Conservation (phyloP, 2,329 filamentous ascomycete genomes). For the Clarireedia homoeocarpa region DNA sequence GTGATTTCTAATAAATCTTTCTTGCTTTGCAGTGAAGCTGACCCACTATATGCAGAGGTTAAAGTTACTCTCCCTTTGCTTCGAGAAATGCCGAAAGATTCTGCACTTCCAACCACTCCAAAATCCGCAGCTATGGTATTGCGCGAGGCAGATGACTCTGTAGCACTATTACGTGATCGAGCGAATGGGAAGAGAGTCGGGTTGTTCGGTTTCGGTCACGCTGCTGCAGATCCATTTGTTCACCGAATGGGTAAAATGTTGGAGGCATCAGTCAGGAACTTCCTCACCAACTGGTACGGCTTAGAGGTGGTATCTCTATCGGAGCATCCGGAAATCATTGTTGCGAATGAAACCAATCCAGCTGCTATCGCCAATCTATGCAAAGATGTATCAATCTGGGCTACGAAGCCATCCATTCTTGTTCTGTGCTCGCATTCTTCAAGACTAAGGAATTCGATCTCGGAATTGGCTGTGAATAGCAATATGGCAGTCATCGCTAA, state of each 20-base stretch:
- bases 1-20: not conserved
- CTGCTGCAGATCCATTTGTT: conserved; percentile 18
- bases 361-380: conserved; percentile 15
- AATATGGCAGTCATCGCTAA: conserved; percentile 27
- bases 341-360: conserved; percentile 22
- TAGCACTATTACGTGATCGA: conserved; percentile 18
- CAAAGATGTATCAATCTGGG: conserved; percentile 5
- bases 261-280: conserved; percentile 23
- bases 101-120: conserved; percentile 12
- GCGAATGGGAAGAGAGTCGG: conserved; percentile 19
- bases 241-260: conserved; percentile 17
- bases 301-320: conserved; percentile 23
- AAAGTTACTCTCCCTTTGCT: conserved; percentile 27
- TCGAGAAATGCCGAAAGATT: conserved; percentile 21
- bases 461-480: conserved; percentile 10
- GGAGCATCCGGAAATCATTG: conserved; percentile 20
- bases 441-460: conserved; percentile 16
- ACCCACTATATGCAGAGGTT: conserved; percentile 19
- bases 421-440: conserved; percentile 26
- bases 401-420: conserved; percentile 19
- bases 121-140: conserved; percentile 17
- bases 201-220: conserved; percentile 25
- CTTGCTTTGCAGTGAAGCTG: conserved; percentile 6
- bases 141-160: conserved; percentile 22
- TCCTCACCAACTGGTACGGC: conserved; percentile 27